A percentile compares a stretch with the other conserved stretches of the same genome.
Evolutionary conservation across 257 asterid genomes (phyloP).

Genomic region (Nemophila menziesii): DNA sequence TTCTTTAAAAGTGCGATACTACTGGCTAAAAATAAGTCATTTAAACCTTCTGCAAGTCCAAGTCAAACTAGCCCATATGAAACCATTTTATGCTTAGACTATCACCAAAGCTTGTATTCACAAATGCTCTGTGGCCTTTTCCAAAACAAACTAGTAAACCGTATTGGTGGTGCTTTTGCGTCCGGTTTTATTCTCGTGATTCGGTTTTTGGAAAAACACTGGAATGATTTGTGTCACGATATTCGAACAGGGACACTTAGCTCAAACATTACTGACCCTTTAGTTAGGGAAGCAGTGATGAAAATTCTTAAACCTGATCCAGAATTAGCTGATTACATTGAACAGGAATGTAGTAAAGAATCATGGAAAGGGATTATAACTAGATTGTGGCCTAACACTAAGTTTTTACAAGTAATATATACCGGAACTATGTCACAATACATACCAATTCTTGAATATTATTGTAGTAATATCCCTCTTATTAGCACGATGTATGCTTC

Average conservation of each 20-base stretch:
- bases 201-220: conserved; percentile 51
- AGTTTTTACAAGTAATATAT: conserved; percentile 65
- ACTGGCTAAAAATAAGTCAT: not conserved
- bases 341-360: conserved; percentile 43
- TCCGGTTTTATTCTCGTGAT: conserved; percentile 72
- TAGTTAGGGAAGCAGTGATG: conserved; percentile 21
- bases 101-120: conserved; percentile 68
- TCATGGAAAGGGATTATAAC: conserved; percentile 59
- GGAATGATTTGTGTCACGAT: conserved; percentile 49
- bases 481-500: conserved; percentile 83
- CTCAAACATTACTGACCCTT: conserved; percentile 33
- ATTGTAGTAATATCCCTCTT: conserved; percentile 59
- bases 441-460: conserved; percentile 62
- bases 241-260: conserved; percentile 43
- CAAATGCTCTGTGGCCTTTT: conserved; percentile 82
- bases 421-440: conserved; percentile 92
- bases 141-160: conserved; percentile 50
- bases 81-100: conserved; percentile 58
- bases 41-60: conserved; percentile 7
- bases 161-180: conserved; percentile 77
- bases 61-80: conserved; percentile 64
- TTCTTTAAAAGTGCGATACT: conserved; percentile 22
- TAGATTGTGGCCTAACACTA: conserved; percentile 70
- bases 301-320: conserved; percentile 33
- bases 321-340: conserved; percentile 33